These are phyloP conservation scores for Suillus variegatus DNA, from an alignment of 768 basidiomycete species.

Conservation along the genomic window DNA sequence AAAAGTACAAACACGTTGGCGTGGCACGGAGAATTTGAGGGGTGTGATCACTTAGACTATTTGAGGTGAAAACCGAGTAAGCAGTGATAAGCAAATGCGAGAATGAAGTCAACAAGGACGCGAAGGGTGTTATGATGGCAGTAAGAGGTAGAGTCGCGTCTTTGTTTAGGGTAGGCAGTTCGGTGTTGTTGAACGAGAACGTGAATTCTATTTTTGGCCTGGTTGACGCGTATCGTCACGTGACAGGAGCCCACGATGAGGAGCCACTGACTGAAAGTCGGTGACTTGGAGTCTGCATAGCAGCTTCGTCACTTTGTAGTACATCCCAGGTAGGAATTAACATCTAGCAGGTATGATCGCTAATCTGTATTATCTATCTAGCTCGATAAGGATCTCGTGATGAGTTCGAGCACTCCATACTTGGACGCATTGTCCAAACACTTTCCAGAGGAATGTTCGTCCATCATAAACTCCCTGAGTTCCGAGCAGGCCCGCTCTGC, in stretches of 20 bases:
- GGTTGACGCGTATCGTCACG: slow-evolving; percentile 29
- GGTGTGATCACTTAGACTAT: neutral
- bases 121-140: slow-evolving; percentile 25
- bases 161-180: slow-evolving; percentile 35
- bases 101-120: slow-evolving; percentile 7
- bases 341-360: neutral
- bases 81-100: neutral
- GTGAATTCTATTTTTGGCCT: neutral
- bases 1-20: neutral
- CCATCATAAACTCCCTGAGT: slow-evolving; percentile 11
- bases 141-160: slow-evolving; percentile 33
- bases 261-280: neutral
- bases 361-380: neutral
- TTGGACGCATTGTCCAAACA: slow-evolving; percentile 22
- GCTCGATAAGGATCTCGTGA: neutral
- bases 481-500: slow-evolving; percentile 8
- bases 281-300: neutral
- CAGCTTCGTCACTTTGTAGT: neutral
- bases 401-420: slow-evolving; percentile 22
- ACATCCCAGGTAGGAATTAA: neutral
- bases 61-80: neutral
- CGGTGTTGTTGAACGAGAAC: slow-evolving; percentile 24
- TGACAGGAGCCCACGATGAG: slow-evolving; percentile 10
- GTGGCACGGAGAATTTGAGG: neutral
- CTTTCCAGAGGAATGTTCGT: slow-evolving; percentile 18